Base-by-base conservation (phyloP, 2,329 filamentous ascomycete genomes). In the Alternaria gansuensis region DNA sequence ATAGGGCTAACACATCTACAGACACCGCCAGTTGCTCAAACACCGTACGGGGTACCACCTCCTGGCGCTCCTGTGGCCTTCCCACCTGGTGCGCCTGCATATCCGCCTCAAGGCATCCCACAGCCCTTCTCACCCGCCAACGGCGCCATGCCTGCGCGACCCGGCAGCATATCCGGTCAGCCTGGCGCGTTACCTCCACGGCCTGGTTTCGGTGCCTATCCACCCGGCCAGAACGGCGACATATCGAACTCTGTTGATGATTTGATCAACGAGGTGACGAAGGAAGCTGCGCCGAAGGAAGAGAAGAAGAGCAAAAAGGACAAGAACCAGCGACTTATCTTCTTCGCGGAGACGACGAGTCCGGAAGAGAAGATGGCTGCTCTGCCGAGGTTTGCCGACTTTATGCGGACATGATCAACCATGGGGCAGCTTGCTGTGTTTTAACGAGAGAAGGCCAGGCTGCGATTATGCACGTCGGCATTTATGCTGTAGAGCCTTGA, bases 281-380 rank as follows among this genome's bases (percentile, higher is more conserved):
- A 80, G 49, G 80, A 80, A n/a, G 78, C 63, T 1, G 61, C 75
- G 31, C 71, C 77, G n/a, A 64, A 63, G 40, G 64, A 69, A 34
- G 70, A 76, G 51, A 75, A 76, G 68, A 88, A 90, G 75, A 87
- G 87, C 71, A 78, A 90, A 83, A 90, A 90, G 76, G 89, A 88
- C 73, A 71, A 76, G 64, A 75, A 75, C 40, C 82, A 81, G 68
- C 82, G 86, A 75, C 88, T 97, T 85, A 83, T 96, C 29, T 97
- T 95, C 80, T 88, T 88, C 62, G 91, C 96, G 74, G 87, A 90
- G 51, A 88, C 90, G 58, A 81, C 88, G 71, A 95, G 91, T 71
- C 91, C 92, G 2, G 93, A 97, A 81, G 93, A 97, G 83, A 92
- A 89, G 79, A 93, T 96, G 91, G 90, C 92, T 28, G 80, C 82